Evolutionary conservation across 495 filamentous ascomycete species (phyloP), one percentile per base, ranked within the genome.

Genomic region (Hypoxylon lenormandii): DNA sequence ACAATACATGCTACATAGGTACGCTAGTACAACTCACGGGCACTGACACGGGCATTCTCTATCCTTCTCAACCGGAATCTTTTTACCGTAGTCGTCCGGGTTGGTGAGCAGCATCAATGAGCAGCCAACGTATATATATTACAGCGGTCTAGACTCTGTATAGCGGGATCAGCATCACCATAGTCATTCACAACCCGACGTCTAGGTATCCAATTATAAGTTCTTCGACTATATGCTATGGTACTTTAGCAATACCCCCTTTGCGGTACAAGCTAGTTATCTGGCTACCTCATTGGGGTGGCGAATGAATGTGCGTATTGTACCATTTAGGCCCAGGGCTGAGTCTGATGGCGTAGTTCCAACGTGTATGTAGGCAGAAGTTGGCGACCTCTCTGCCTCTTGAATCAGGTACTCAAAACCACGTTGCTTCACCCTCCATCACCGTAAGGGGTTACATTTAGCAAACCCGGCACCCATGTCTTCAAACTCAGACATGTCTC

Each of bases 321-420:
- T 45, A 36, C 15, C 13, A 53, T n/a, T 52, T 21, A 46, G 6
- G 18, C 36, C 47, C 60, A 49, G 48, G 45, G 62, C 62, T 65
- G 59, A 60, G 15, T 16, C 16, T 46, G n/a, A 13, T 51, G 22
- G 43, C 36, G 46, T 45, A 49, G 42, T 38, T 40, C 16, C 12
- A 42, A 15, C 38, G 4, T 16, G 38, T 6, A 7, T 15, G 13
- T 15, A 4, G 10, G 30, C 10, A 15, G 15, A 45, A 46, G 50
- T 54, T 46, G 48, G 60, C 68, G 45, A 52, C 68, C 64, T 72
- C 54, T 72, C 23, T 50, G 54, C n/a, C n/a, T n/a, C n/a, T n/a
- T n/a, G n/a, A n/a, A n/a, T n/a, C n/a, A n/a, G n/a, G n/a, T n/a
- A n/a, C n/a, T n/a, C 47, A 54, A 58, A 57, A 45, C 53, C 58